A percentile compares a stretch with the other conserved stretches of the same genome.
Evolutionary conservation across 1,284 basidiomycete species (phyloP).

Genomic region (Stygiomarasmius scandens): DNA sequence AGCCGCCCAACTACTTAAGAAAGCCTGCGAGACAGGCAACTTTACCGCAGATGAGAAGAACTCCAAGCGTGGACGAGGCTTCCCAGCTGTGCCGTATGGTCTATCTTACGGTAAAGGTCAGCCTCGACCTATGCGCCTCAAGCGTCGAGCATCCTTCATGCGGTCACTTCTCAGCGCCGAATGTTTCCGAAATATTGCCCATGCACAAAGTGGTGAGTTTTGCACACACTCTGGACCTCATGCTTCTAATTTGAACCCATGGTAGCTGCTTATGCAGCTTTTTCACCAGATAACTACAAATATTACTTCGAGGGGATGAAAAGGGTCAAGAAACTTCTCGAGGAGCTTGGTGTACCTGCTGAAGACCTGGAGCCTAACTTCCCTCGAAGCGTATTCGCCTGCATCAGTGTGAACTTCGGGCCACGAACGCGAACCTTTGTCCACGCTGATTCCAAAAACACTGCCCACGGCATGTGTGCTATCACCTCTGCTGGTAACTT

Average conservation of each 20-base stretch:
- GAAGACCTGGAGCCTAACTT: slow-evolving; percentile 6
- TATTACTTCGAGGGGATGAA: background rate
- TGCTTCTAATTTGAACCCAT: background rate
- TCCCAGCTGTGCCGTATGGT: background rate
- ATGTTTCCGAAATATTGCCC: background rate
- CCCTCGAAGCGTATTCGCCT: background rate
- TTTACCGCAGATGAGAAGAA: background rate
- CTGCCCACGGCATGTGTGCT: slow-evolving; percentile 11
- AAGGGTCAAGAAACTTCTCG: background rate
- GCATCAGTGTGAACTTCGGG: slow-evolving; percentile 13
- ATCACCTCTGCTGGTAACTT: slow-evolving; percentile 15
- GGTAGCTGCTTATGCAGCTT: background rate
- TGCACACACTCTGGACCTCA: background rate
- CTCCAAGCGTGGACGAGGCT: background rate
- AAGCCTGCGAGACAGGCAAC: background rate
- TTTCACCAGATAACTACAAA: background rate
- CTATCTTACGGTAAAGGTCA: slow-evolving; percentile 6
- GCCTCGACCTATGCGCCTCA: background rate
- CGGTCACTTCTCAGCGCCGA: background rate
- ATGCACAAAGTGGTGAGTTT: background rate
- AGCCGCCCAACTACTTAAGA: background rate
- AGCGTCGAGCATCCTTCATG: background rate
- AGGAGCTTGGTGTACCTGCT: background rate
- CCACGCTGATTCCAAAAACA: slow-evolving; percentile 11
- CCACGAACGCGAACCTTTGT: background rate